Base-by-base conservation (phyloP, 2,329 filamentous ascomycete species). In the Meredithiella fracta region DNA sequence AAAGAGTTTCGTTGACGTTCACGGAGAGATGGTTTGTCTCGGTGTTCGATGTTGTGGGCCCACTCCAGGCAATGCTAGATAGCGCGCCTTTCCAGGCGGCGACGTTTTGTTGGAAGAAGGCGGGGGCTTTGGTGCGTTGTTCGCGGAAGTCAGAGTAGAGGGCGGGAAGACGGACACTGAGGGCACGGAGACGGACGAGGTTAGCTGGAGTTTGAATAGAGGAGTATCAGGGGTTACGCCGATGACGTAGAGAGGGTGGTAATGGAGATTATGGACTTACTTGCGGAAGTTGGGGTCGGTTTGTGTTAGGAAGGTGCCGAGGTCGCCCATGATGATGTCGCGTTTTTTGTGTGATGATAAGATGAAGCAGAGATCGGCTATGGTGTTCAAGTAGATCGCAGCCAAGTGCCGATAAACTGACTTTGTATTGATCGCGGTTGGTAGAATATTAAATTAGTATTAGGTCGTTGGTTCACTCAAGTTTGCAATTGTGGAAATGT, bases 131-230 rank as follows among this genome's bases (percentile, higher is more conserved):
- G 40, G 77, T 79, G 63, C 77, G 77, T 62, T 91, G 87, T 3
- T 79, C 69, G 38, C 80, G 74, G 65, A 95, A 94, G 67, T 95
- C 89, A 51, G 88, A 90, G 70, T 94, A 95, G 49, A 95, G 80
- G 3, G 88, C 90, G 11, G 86, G 82, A 11, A 95, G 75, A 52
- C 89, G 85, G 60, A 82, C 78, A 70, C 83, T 88, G 61, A 66
- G 22, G 44, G 44, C 44, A 49, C 44, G 22, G 17, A 49, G 3
- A 25, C 23, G 44, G 22, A 5, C 11, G n/a, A 25, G 17, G 44
- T 49, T 49, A 49, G 44, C 17, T 25, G 22, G 44, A 22, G 44
- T 25, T n/a, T 22, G 22, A 49, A 49, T 9, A 29, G 22, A 44
- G 8, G 11, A n/a, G 22, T 5, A 49, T 49, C 11, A 5, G 29